Evolutionary conservation across 2,329 filamentous ascomycete genomes (phyloP).

Genomic region (Kalaharituber pfeilii): DNA sequence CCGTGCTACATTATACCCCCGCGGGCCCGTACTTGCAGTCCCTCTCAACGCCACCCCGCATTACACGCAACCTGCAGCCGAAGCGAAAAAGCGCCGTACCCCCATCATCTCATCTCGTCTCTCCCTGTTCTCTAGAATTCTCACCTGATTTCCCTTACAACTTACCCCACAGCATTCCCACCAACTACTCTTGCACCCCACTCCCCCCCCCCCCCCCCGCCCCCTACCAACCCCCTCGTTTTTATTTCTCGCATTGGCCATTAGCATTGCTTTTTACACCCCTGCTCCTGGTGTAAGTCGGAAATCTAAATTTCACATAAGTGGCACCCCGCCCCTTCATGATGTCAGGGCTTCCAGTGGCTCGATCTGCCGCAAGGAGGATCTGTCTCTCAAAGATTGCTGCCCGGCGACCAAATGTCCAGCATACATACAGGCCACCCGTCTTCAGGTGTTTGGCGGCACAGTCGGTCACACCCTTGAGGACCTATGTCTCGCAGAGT

Average conservation of each 20-base stretch:
- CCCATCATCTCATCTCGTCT: too few relatives aligned
- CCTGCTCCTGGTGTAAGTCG: constrained; percentile 1
- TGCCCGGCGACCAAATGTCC: neutral
- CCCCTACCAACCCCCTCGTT: constrained; percentile 1
- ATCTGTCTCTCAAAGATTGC: constrained; percentile 5
- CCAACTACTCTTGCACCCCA: neutral
- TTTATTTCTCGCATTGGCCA: too few relatives aligned
- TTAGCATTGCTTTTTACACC: neutral
- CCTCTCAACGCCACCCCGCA: too few relatives aligned
- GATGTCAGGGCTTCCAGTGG: constrained; percentile 12
- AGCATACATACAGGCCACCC: neutral
- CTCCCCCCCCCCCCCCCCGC: neutral
- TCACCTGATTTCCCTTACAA: neutral
- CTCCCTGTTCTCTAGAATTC: too few relatives aligned
- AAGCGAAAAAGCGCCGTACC: too few relatives aligned
- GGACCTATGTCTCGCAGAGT: constrained; percentile 13
- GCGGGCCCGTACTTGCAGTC: too few relatives aligned
- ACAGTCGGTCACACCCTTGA: constrained; percentile 1
- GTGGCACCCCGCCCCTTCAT: constrained; percentile 2
- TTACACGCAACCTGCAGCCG: too few relatives aligned
- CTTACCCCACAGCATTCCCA: neutral
- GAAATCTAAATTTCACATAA: too few relatives aligned
- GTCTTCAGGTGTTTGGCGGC: neutral
- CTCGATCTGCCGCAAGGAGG: constrained; percentile 8
- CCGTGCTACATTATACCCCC: too few relatives aligned